Percentiles rank a stretch among this genome's conserved stretches.
Conservation (phyloP, 768 basidiomycete species). For the Gloeostereum incarnatum region DNA sequence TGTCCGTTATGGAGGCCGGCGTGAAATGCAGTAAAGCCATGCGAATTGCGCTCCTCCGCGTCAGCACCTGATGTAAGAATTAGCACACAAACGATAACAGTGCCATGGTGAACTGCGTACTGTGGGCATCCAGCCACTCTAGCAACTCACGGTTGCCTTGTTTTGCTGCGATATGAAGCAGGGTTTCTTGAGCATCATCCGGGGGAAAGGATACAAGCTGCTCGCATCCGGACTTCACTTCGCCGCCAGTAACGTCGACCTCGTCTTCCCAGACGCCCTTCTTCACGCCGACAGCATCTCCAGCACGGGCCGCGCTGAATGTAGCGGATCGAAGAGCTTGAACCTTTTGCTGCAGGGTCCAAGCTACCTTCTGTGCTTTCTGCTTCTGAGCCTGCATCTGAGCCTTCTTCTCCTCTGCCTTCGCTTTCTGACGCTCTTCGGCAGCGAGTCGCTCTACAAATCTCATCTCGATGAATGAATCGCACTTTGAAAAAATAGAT, state of each 20-base stretch:
- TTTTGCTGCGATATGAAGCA: constrained; percentile 57
- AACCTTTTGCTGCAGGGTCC: constrained; percentile 32
- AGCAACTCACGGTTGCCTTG: constrained; percentile 49
- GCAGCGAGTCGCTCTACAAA: constrained; percentile 43
- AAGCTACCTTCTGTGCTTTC: constrained; percentile 39
- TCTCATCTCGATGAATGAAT: constrained; percentile 1
- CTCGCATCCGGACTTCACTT: constrained; percentile 48
- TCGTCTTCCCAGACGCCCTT: constrained; percentile 59
- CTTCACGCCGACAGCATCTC: constrained; percentile 44
- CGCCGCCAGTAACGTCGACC: constrained; percentile 67
- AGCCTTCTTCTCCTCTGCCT: constrained; percentile 45
- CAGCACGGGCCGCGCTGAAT: constrained; percentile 56
- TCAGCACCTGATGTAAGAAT: constrained; percentile 65
- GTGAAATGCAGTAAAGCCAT: constrained; percentile 58
- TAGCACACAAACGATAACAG: constrained; percentile 23
- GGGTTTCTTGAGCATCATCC: constrained; percentile 53
- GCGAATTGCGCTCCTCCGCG: constrained; percentile 55
- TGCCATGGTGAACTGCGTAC: constrained; percentile 32
- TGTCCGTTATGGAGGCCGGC: constrained; percentile 47
- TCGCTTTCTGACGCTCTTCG: constrained; percentile 48
- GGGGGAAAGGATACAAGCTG: constrained; percentile 35
- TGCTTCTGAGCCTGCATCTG: constrained; percentile 40
- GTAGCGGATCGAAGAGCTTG: constrained; percentile 52
- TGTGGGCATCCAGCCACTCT: constrained; percentile 64
- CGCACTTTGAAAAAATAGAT: background rate